A percentile compares a stretch with the other conserved stretches of the same genome.
phyloP scores from a whole-genome alignment of 202 grass and related monocot genomes.

The Panicum hallii region DNA sequence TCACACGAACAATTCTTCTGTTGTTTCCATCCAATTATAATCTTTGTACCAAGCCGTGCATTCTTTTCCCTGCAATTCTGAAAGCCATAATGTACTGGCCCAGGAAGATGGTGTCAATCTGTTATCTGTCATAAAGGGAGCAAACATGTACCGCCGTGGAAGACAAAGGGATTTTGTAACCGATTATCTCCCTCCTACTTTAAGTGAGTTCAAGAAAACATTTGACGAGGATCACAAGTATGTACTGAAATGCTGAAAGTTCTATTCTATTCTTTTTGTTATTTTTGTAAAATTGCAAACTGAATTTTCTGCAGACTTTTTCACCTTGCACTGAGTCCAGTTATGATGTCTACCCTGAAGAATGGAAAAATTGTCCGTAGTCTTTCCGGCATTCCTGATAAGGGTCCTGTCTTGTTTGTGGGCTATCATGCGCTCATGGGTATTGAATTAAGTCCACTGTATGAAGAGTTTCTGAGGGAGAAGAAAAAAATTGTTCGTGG shows the following conservation, averaged over 20 bases:
- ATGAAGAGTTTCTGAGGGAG: conserved; percentile 77
- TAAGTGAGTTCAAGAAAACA: conserved; percentile 81
- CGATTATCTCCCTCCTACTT: conserved; percentile 77
- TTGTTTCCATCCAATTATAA: conserved; percentile 5
- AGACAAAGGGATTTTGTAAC: conserved; percentile 66
- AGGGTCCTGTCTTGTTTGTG: conserved; percentile 86
- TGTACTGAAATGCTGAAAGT: conserved; percentile 10
- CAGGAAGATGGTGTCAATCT: conserved; percentile 93
- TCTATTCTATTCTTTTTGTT: conserved; percentile 7
- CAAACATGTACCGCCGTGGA: conserved; percentile 71
- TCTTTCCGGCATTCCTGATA: conserved; percentile 73
- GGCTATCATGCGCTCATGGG: conserved; percentile 85
- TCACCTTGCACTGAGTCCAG: conserved; percentile 68
- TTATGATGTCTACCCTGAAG: conserved; percentile 74
- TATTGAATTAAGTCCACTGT: conserved; percentile 69
- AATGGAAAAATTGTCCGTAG: conserved; percentile 74
- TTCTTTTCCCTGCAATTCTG: neutral
- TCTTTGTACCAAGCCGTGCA: neutral
- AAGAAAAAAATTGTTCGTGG: conserved; percentile 71
- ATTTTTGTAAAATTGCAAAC: conserved; percentile 2
- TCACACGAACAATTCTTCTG: neutral
- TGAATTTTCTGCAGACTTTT: conserved; percentile 63
- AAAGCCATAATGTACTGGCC: conserved; percentile 20
- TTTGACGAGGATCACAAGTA: conserved; percentile 72
- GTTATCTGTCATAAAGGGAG: conserved; percentile 79